Evolutionary conservation across 805 yeast genomes (phyloP).

Genomic region (Starmerella sp.): DNA sequence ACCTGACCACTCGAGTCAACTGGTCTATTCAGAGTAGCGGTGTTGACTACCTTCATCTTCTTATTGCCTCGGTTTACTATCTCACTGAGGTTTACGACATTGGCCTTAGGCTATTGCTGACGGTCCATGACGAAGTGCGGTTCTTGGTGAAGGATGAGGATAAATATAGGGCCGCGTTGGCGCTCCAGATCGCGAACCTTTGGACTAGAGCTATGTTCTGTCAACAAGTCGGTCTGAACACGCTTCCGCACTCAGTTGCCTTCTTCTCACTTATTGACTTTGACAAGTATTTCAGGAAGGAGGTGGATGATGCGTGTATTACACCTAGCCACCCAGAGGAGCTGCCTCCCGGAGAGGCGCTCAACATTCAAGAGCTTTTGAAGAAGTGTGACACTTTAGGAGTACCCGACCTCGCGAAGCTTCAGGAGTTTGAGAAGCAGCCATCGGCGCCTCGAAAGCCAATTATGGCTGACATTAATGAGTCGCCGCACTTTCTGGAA

Average conservation of each 20-base stretch:
- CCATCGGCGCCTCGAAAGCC: conserved; percentile 7
- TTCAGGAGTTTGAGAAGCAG: conserved; percentile 2
- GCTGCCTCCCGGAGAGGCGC: conserved; percentile 68
- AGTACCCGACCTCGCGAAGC: background rate
- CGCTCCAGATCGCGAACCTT: conserved; percentile 76
- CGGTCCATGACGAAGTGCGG: conserved; percentile 93
- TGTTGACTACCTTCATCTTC: conserved; percentile 83
- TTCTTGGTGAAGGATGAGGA: conserved; percentile 66
- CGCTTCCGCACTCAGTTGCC: conserved; percentile 89
- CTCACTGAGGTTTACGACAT: conserved; percentile 51
- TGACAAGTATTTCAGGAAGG: conserved; percentile 79
- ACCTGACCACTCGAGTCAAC: conserved; percentile 80
- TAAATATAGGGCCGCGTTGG: conserved; percentile 62
- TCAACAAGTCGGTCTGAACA: conserved; percentile 78
- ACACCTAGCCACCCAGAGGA: conserved; percentile 75
- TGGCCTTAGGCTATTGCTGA: conserved; percentile 66
- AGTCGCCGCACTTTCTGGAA: conserved; percentile 8
- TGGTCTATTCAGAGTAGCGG: conserved; percentile 99
- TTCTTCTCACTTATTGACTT: conserved; percentile 90
- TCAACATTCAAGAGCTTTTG: conserved; percentile 48
- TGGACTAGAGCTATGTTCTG: conserved; percentile 97
- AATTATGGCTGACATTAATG: conserved; percentile 11
- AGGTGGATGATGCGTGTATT: conserved; percentile 79
- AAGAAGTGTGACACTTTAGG: conserved; percentile 22
- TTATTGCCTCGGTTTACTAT: conserved; percentile 80